Evolutionary conservation across 129 eudicot genomes (phyloP), one percentile per base, ranked within the genome.

Genomic region (Helianthus tuberosus): DNA sequence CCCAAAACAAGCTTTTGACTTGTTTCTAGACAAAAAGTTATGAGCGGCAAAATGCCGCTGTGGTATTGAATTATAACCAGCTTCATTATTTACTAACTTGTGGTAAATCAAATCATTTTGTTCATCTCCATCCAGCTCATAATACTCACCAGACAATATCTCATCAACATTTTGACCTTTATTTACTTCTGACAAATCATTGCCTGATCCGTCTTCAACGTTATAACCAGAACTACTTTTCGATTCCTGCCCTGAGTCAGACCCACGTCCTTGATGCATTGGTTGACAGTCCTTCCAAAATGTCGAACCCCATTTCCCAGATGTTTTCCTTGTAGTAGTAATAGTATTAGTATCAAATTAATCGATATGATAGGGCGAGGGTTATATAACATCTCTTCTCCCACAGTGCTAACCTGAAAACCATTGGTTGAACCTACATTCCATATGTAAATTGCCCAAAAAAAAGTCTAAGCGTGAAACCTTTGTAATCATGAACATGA

Each of bases 401-500:
- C 96, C 75, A 93, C 97, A 6, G 98, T 90, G 76, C 89, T 90
- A 44, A 87, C 97, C 98, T 93, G 85, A 57, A 79, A 68, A 65
- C 64, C 13, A 36, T 4, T 2, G 38, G 60, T 14, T 64, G 79
- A 36, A 84, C 76, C 74, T 38, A 25, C 51, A 14, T 76, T 47
- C 11, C 17, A 25, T n/a, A 68, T 5, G 17, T 43, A 8, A 29
- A n/a, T 38, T 53, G 60, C 11, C n/a, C 7, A 58, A 48, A 29
- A 70, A 44, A 52, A 25, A 9, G 55, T 47, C 50, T 68, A 85
- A 93, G 97, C 25, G 91, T 83, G 81, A 88, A 93, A 3, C 97
- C 98, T 82, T 88, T 93, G 89, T 93, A 93, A 82, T 93, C 98
- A 83, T 93, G 98, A 86, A 93, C 98, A 55, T 97, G 97, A 82